These are phyloP conservation scores for Trichoderma breve DNA, from an alignment of 2,329 filamentous ascomycete species.

Conservation along the genomic window DNA sequence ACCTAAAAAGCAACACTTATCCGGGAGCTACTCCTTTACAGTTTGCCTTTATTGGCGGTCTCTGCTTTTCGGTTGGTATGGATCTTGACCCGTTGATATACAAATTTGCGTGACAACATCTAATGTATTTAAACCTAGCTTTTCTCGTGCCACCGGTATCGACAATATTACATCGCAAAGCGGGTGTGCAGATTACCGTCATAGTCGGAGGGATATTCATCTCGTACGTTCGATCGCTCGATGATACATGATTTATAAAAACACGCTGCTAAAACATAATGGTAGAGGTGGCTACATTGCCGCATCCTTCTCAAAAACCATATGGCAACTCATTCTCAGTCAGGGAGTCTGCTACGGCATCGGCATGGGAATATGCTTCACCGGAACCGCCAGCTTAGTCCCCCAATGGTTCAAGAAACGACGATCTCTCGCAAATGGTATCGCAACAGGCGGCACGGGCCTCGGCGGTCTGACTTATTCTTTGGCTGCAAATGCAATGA, in stretches of 20 bases:
- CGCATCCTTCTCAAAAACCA: slow-evolving; percentile 62
- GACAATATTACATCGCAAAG: not conserved
- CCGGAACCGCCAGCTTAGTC: slow-evolving; percentile 63
- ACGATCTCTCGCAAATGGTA: slow-evolving; percentile 68
- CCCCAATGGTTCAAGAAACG: slow-evolving; percentile 72
- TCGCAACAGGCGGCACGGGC: slow-evolving; percentile 66
- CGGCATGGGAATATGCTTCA: slow-evolving; percentile 76
- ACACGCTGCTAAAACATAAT: not conserved
- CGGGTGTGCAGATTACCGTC: not conserved
- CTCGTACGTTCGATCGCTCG: not conserved
- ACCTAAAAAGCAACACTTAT: slow-evolving; percentile 57
- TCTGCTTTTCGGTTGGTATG: slow-evolving; percentile 41
- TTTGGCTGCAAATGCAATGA: slow-evolving; percentile 66
- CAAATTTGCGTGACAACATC: slow-evolving; percentile 55
- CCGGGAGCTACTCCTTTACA: slow-evolving; percentile 61
- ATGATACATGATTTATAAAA: not conserved
- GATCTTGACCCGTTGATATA: slow-evolving; percentile 60
- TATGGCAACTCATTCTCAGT: slow-evolving; percentile 71
- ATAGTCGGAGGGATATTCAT: slow-evolving; percentile 5
- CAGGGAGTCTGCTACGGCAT: slow-evolving; percentile 74
- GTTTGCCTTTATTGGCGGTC: slow-evolving; percentile 69
- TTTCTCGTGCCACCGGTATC: not conserved
- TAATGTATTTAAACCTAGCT: slow-evolving; percentile 51
- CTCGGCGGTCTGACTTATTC: slow-evolving; percentile 70
- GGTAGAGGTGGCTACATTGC: slow-evolving; percentile 46